Base-by-base conservation (phyloP, 139 green algal genomes). In the Chlamydomonas incerta region DNA sequence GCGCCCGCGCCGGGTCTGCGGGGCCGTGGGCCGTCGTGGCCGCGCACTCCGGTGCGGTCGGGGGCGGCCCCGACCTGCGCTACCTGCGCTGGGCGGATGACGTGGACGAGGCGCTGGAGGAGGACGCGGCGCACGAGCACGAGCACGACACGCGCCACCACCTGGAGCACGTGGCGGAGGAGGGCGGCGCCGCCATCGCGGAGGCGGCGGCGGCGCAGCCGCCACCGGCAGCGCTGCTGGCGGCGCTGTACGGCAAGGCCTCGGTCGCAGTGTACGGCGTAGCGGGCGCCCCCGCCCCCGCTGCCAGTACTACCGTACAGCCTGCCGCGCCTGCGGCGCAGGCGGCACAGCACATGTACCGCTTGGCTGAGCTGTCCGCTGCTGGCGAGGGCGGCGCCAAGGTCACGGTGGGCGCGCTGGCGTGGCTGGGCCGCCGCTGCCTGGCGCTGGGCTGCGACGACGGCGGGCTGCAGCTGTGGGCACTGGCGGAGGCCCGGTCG, bases 391-490 rank as follows among this genome's bases (percentile, higher is more conserved):
- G 55, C 55, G 18, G 55, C 55, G 55, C 18, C 8, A 60, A 60
- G 55, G 55, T 24, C 9, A 26, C 55, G 13, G 55, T 60, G 55
- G 11, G 18, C 18, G 55, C 20, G 55, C 20, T 60, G 24, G 9
- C 13, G 0, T 72, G 67, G 67, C 33, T 72, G 33, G 67, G 67
- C 33, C 18, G 33, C 0, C 67, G 67, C 1, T 68, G 67, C 31
- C 50, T 75, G 17, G 77, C 46, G 11, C 8, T 83, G 37, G 77
- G 63, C 41, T 3, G 23, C 46, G 77, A 83, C 18, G 77, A 83
- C 63, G 77, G 77, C 63, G 31, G n/a, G 23, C 63, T 83, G n/a
- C 41, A 66, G 62, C 41, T 83, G 15, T 83, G 77, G 77, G 46
- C 63, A 13, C 31, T 72, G 24, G 41, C 55, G 55, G 15, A 31